A percentile compares a stretch with the other conserved stretches of the same genome.
phyloP scores from a whole-genome alignment of 805 yeast species.

The Pichia heedii region DNA sequence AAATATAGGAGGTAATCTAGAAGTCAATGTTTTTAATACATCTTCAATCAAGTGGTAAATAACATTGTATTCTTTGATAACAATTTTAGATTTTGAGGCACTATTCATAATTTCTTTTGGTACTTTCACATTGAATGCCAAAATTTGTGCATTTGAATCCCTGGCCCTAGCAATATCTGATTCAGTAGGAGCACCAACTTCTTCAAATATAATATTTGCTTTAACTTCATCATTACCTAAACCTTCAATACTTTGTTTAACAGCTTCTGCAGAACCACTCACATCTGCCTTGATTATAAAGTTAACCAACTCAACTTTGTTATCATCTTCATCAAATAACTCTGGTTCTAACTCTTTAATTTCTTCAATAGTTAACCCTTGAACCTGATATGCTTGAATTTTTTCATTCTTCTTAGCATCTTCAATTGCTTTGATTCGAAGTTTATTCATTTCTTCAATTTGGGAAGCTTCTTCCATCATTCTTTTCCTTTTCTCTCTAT shows the following conservation, averaged over 20 bases:
- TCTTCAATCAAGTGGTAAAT: conserved; percentile 85
- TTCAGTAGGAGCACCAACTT: conserved; percentile 71
- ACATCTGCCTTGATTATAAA: conserved; percentile 87
- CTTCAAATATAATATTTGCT: conserved; percentile 58
- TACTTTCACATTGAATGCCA: conserved; percentile 68
- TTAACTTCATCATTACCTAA: conserved; percentile 84
- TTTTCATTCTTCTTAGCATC: conserved; percentile 44
- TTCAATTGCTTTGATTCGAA: conserved; percentile 46
- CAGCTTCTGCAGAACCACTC: conserved; percentile 91
- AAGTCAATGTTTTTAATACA: conserved; percentile 56
- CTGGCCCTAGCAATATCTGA: conserved; percentile 60
- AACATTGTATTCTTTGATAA: conserved; percentile 58
- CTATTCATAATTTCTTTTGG: conserved; percentile 53
- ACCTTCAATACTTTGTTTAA: conserved; percentile 66
- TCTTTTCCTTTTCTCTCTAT: conserved; percentile 47
- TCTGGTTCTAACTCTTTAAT: conserved; percentile 29
- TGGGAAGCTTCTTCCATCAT: conserved; percentile 50
- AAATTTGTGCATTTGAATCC: conserved; percentile 59
- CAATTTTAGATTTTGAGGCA: conserved; percentile 51
- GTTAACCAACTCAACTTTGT: conserved; percentile 31
- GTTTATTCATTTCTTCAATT: conserved; percentile 62
- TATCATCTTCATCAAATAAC: conserved; percentile 24
- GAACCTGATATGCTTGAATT: conserved; percentile 46
- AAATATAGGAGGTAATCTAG: conserved; percentile 52
- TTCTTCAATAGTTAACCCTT: conserved; percentile 50